Evolutionary conservation across 257 asterid genomes (phyloP), one percentile per base, ranked within the genome.

Genomic region (Nicotiana tabacum): DNA sequence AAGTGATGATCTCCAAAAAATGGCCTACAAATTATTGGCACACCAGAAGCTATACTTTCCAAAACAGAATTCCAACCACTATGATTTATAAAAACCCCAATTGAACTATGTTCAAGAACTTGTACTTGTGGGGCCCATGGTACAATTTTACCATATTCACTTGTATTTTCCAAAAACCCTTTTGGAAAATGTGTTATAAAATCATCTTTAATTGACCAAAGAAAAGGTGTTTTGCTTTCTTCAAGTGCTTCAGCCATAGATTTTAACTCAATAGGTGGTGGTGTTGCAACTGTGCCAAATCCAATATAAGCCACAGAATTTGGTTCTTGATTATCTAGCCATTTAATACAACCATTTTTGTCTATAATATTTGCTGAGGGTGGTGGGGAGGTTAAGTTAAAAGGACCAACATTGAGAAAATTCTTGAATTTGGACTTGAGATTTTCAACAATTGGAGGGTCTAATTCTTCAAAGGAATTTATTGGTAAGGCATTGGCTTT

Each of bases 381-480:
- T 1, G 83, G 70, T 24, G 86, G 88, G 7, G 85, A 83, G 11
- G 65, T 88, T 85, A 66, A 18, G 82, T 86, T 56, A 89, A 83
- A 68, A 74, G 97, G 98, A 80, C 98, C 98, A 17, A 95, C 56
- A 85, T 90, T 91, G 84, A 92, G 91, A 64, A 91, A 87, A 27
- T 91, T 86, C 0, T 84, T 67, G 90, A 93, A 87, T 55, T 86
- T 91, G 0, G 91, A 82, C 57, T 90, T 89, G 16, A 93, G 87
- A 82, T 90, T 92, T 7, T 70, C 24, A 0, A 90, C 76, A 58
- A 90, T 86, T 66, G 48, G 39, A 12, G 94, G 96, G 64, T 93
- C 95, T 82, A 93, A 83, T 55, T 93, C 97, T 60, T 92, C 96
- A 58, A 93, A 92, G 46, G 95, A 95, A 68, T 93, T 92, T 3